phyloP scores from a whole-genome alignment of 2,329 filamentous ascomycete genomes.

The Atkinsonella hypoxylon region DNA sequence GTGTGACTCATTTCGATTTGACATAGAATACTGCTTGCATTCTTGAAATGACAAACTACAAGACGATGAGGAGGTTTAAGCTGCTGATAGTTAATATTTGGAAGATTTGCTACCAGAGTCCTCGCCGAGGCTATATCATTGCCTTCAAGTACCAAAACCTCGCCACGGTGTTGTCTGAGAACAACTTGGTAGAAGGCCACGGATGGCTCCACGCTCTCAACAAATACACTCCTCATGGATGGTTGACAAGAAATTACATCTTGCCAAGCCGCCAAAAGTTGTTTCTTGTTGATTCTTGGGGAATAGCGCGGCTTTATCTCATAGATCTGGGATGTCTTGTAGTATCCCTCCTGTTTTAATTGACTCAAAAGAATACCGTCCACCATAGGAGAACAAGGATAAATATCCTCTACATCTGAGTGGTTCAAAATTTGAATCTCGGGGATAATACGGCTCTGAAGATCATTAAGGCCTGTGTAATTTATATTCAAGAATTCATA shows the following conservation, averaged over 20 bases:
- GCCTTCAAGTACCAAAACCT: neutral
- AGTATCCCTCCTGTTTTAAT: constrained; percentile 6
- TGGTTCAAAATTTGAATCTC: constrained; percentile 8
- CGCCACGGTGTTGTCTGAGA: neutral
- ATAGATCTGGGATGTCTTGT: constrained; percentile 11
- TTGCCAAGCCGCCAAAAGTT: constrained; percentile 9
- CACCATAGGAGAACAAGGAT: constrained; percentile 27
- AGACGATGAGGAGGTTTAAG: constrained; percentile 3
- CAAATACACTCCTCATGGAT: constrained; percentile 7
- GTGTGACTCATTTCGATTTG: constrained; percentile 24
- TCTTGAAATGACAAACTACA: neutral
- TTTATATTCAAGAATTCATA: constrained; percentile 8
- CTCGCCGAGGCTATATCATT: neutral
- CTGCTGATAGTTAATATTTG: constrained; percentile 1
- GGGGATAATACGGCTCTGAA: constrained; percentile 12
- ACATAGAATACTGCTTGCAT: constrained; percentile 10
- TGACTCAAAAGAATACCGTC: constrained; percentile 25
- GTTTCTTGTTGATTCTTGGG: neutral
- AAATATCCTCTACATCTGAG: constrained; percentile 21
- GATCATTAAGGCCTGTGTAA: constrained; percentile 17
- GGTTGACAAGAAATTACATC: constrained; percentile 6
- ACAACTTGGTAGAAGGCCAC: constrained; percentile 6
- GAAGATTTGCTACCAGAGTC: neutral
- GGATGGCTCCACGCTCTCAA: constrained; percentile 1
- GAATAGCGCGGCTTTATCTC: constrained; percentile 4